Percentiles rank a stretch among this genome's conserved stretches.
Evolutionary conservation across 73 alveolate species (phyloP).

Genomic region (Paramecium sexaurelia): DNA sequence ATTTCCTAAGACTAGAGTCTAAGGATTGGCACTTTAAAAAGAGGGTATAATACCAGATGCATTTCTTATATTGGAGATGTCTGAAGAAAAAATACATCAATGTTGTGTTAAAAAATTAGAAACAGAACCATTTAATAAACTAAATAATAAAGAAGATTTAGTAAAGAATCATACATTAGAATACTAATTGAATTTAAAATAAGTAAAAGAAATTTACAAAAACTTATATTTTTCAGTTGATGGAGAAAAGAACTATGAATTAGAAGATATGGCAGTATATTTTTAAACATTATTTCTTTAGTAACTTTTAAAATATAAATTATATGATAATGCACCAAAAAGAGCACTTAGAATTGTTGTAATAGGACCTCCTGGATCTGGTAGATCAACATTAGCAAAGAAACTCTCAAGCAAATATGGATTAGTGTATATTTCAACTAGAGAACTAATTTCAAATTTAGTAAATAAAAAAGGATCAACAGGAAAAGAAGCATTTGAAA

Average conservation of each 20-base stretch:
- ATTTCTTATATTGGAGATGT: constrained; percentile 78
- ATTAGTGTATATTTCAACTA: constrained; percentile 82
- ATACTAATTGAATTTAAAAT: constrained; percentile 81
- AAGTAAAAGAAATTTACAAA: constrained; percentile 85
- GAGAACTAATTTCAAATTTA: constrained; percentile 80
- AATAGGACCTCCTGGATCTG: constrained; percentile 97
- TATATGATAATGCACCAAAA: constrained; percentile 84
- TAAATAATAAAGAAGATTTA: constrained; percentile 28
- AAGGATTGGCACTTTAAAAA: constrained; percentile 93
- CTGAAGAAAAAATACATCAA: constrained; percentile 24
- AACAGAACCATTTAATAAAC: constrained; percentile 26
- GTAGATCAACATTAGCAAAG: constrained; percentile 87
- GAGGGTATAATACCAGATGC: constrained; percentile 95
- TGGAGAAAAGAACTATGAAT: constrained; percentile 67
- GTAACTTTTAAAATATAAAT: constrained; percentile 74
- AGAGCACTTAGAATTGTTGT: constrained; percentile 93
- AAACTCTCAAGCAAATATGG: constrained; percentile 81
- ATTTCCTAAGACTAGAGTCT: constrained; percentile 94
- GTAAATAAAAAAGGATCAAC: constrained; percentile 78
- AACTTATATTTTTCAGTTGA: constrained; percentile 80
- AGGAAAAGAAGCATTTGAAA: constrained; percentile 75
- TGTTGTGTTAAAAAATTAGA: constrained; percentile 42
- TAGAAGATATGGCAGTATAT: constrained; percentile 73
- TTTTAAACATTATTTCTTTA: constrained; percentile 68
- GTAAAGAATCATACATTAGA: constrained; percentile 58